phyloP scores from a whole-genome alignment of 225 moss, liverwort and hornwort genomes.

The Ulota crispa region DNA sequence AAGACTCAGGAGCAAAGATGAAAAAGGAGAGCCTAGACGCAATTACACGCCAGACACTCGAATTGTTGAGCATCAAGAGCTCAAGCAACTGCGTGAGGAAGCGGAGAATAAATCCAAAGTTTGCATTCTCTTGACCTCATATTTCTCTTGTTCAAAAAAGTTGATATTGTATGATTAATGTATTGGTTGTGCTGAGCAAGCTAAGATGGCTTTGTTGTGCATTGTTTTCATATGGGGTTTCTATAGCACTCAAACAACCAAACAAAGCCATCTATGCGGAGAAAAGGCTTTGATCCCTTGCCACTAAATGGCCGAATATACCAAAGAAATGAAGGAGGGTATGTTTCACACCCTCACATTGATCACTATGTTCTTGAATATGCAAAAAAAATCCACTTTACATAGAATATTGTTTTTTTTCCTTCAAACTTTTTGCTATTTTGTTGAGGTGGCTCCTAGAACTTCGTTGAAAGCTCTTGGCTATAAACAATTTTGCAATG shows the following conservation, averaged over 20 bases:
- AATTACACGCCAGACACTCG: conserved; percentile 70
- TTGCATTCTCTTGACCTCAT: neutral
- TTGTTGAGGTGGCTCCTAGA: too few species aligned
- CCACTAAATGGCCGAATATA: conserved; percentile 72
- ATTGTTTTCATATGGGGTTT: neutral
- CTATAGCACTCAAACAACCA: conserved; percentile 29
- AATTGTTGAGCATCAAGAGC: conserved; percentile 76
- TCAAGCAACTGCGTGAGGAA: conserved; percentile 51
- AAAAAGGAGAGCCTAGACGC: conserved; percentile 59
- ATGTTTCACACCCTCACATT: conserved; percentile 5
- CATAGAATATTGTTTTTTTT: too few species aligned
- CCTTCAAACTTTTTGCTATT: too few species aligned
- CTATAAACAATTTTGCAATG: too few species aligned
- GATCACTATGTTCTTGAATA: neutral
- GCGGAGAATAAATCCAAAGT: conserved; percentile 39
- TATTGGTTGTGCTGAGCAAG: neutral
- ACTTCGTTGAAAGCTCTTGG: too few species aligned
- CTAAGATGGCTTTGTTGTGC: neutral
- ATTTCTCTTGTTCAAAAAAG: neutral
- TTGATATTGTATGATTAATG: neutral
- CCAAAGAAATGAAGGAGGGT: conserved; percentile 96
- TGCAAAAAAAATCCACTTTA: neutral
- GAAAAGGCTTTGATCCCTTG: conserved; percentile 78
- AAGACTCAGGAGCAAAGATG: conserved; percentile 41
- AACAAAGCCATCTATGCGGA: conserved; percentile 48